These are phyloP conservation scores for Corchorus capsularis DNA, from an alignment of 345 rosid species.

Conservation along the genomic window DNA sequence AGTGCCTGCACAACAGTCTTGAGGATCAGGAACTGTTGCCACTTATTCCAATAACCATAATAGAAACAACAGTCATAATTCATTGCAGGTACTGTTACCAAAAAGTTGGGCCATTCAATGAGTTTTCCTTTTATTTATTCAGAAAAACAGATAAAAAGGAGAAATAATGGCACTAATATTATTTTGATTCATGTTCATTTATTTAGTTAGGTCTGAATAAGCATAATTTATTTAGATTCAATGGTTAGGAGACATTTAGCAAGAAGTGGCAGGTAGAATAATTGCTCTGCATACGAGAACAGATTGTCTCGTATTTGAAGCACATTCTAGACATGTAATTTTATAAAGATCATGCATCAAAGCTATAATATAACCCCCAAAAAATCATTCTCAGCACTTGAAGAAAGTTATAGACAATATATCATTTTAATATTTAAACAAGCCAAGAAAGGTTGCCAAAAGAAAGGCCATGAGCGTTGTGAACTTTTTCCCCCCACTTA, in stretches of 20 bases:
- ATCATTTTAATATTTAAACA: neutral
- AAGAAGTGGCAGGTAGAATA: neutral
- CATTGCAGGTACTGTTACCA: neutral
- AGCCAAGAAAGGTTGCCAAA: neutral
- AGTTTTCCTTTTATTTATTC: neutral
- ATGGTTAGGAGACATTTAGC: neutral
- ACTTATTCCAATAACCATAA: neutral
- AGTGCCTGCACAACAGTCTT: slow-evolving; percentile 56
- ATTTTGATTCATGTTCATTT: neutral
- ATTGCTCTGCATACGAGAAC: neutral
- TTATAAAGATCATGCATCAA: neutral
- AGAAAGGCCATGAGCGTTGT: neutral
- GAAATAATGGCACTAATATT: neutral
- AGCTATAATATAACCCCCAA: neutral
- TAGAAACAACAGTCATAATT: neutral
- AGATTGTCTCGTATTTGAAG: neutral
- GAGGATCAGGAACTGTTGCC: slow-evolving; percentile 25
- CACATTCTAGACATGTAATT: neutral
- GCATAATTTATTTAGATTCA: neutral
- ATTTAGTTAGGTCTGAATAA: slow-evolving; percentile 7
- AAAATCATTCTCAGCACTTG: slow-evolving; percentile 1
- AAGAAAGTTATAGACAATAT: neutral
- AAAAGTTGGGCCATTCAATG: neutral
- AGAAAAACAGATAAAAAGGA: neutral
- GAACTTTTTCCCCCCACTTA: neutral